phyloP scores from a whole-genome alignment of 202 grass and related monocot species.

The Digitaria exilis region DNA sequence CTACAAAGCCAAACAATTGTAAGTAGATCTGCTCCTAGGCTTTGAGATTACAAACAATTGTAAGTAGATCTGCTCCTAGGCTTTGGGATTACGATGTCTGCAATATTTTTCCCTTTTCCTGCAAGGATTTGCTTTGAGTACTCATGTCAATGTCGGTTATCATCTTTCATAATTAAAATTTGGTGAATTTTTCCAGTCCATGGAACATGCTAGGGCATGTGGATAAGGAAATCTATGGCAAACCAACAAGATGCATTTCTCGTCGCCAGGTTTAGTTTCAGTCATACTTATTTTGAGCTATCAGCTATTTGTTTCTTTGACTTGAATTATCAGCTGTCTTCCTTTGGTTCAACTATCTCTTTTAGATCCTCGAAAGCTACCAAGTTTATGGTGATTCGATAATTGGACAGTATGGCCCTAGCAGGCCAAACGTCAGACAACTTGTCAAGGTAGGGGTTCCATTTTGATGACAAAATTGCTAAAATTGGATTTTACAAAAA shows the following conservation, averaged over 20 bases:
- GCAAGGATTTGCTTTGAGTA: not conserved
- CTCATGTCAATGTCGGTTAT: not conserved
- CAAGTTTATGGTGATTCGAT: constrained; percentile 90
- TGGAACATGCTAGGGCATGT: constrained; percentile 85
- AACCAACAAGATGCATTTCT: constrained; percentile 55
- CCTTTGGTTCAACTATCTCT: constrained; percentile 40
- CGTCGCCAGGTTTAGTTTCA: constrained; percentile 72
- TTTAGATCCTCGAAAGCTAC: constrained; percentile 84
- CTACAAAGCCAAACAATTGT: not conserved
- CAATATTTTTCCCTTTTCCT: constrained; percentile 8
- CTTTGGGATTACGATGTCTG: not conserved
- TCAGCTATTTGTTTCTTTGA: constrained; percentile 36
- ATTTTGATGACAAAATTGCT: not conserved
- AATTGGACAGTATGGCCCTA: constrained; percentile 74
- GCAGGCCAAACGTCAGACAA: constrained; percentile 77
- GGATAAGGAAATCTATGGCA: constrained; percentile 71
- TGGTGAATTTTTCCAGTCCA: constrained; percentile 56
- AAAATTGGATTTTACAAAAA: constrained; percentile 14
- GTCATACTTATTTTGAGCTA: constrained; percentile 23
- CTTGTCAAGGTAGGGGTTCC: constrained; percentile 80
- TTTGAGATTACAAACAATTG: not conserved
- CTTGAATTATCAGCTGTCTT: constrained; percentile 28
- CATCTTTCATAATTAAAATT: constrained; percentile 19
- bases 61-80: not conserved
- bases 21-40: not conserved